Conservation (phyloP, 2,329 filamentous ascomycete genomes). For the Bipolaris zeicola region DNA sequence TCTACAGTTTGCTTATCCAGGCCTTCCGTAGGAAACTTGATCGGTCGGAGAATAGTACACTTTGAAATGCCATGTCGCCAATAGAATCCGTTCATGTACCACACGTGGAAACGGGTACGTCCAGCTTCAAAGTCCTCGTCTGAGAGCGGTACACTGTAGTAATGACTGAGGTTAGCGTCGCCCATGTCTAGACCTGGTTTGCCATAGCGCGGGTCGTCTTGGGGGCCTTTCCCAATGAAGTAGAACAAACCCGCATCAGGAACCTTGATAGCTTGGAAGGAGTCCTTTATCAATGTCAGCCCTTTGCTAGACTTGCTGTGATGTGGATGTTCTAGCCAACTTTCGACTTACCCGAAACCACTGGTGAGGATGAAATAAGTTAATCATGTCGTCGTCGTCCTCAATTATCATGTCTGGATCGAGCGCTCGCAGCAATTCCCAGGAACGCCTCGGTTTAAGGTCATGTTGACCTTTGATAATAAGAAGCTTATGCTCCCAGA, state of each 20-base stretch:
- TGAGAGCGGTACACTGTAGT: conserved; percentile 5
- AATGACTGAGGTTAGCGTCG: conserved; percentile 1
- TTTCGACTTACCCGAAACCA: background rate
- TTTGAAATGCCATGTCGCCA: background rate
- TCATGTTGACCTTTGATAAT: conserved; percentile 8
- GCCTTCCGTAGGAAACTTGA: conserved; percentile 1
- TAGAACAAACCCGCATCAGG: conserved; percentile 6
- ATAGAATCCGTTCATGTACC: conserved; percentile 4
- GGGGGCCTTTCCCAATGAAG: conserved; percentile 6
- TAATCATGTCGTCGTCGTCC: too few species aligned
- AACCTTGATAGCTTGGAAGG: conserved; percentile 1
- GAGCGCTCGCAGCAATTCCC: conserved; percentile 3
- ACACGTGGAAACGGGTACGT: conserved; percentile 5
- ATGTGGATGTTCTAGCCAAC: background rate
- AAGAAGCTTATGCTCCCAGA: conserved; percentile 7
- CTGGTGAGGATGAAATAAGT: too few species aligned
- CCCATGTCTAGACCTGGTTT: conserved; percentile 9
- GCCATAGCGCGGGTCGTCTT: conserved; percentile 7
- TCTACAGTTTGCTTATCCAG: conserved; percentile 2
- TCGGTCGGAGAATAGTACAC: conserved; percentile 4
- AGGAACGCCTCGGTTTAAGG: conserved; percentile 3
- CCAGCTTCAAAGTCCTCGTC: conserved; percentile 7
- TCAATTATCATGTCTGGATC: conserved; percentile 1
- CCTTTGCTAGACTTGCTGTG: background rate
- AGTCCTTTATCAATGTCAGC: background rate